Conservation (phyloP, 345 rosid genomes). For the Pugionium dolabratum region DNA sequence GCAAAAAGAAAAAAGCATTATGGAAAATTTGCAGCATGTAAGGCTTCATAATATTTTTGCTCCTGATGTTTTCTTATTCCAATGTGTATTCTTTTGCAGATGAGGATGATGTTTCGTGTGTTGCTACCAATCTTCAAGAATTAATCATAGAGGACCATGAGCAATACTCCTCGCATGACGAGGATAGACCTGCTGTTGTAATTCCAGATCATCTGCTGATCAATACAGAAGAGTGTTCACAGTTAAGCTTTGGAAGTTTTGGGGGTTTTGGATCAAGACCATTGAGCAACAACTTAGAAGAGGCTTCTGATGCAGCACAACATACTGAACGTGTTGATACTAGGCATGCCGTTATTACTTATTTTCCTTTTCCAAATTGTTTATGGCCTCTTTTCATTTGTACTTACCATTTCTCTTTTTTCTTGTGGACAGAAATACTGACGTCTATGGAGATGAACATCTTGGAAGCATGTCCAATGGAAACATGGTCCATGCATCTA, state of each 20-base stretch:
- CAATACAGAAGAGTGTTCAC: slow-evolving; percentile 59
- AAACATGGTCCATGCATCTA: slow-evolving; percentile 51
- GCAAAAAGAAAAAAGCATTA: neutral
- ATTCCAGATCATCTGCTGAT: slow-evolving; percentile 79
- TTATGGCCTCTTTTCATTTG: neutral
- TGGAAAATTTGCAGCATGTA: slow-evolving; percentile 4
- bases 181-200: too few relatives aligned
- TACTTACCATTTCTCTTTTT: neutral
- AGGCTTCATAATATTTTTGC: neutral
- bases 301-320: slow-evolving; percentile 51
- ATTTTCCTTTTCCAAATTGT: slow-evolving; percentile 1
- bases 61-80: slow-evolving; percentile 9
- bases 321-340: slow-evolving; percentile 56
- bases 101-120: slow-evolving; percentile 53
- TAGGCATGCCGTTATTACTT: slow-evolving; percentile 48
- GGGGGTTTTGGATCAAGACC: slow-evolving; percentile 45
- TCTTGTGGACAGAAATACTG: slow-evolving; percentile 53
- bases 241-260: too few relatives aligned
- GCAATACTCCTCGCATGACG: slow-evolving; percentile 23
- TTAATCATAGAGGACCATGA: slow-evolving; percentile 58
- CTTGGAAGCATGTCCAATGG: slow-evolving; percentile 58
- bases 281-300: slow-evolving; percentile 58
- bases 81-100: slow-evolving; percentile 45
- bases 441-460: slow-evolving; percentile 75
- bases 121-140: slow-evolving; percentile 58